These are phyloP conservation scores for Ganoderma boninense DNA, from an alignment of 1,284 basidiomycete species.

Conservation along the genomic window DNA sequence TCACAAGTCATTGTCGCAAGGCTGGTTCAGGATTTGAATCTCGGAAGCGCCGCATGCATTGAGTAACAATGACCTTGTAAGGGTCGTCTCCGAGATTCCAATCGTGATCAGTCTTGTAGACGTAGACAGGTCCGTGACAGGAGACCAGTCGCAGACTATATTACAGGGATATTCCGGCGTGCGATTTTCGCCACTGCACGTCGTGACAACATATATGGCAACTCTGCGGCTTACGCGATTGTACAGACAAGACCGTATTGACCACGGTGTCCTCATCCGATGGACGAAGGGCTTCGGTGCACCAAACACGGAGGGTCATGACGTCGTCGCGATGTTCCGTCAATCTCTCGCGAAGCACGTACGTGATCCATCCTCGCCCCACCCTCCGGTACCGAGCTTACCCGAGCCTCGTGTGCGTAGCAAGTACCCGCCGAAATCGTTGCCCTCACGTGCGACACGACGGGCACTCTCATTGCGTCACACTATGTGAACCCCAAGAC, in stretches of 20 bases:
- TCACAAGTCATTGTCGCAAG: no score
- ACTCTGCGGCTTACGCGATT: conserved; percentile 13
- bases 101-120: no score
- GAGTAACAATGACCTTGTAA: no score
- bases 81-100: no score
- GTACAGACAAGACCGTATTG: conserved; percentile 87
- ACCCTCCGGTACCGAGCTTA: conserved; percentile 14
- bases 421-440: conserved; percentile 80
- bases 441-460: conserved; percentile 96
- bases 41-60: no score
- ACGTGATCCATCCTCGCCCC: conserved; percentile 35
- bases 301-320: conserved; percentile 89
- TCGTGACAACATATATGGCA: not conserved
- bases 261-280: conserved; percentile 94
- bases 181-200: no score
- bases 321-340: conserved; percentile 94
- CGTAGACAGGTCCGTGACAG: no score
- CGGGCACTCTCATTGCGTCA: conserved; percentile 96
- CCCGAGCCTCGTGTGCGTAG: conserved; percentile 45
- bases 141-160: no score
- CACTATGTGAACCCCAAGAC: conserved; percentile 94
- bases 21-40: no score
- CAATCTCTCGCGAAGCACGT: conserved; percentile 82
- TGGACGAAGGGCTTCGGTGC: conserved; percentile 99
- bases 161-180: no score